phyloP scores from a whole-genome alignment of 306 rosid genomes.

The Fragaria iinumae region DNA sequence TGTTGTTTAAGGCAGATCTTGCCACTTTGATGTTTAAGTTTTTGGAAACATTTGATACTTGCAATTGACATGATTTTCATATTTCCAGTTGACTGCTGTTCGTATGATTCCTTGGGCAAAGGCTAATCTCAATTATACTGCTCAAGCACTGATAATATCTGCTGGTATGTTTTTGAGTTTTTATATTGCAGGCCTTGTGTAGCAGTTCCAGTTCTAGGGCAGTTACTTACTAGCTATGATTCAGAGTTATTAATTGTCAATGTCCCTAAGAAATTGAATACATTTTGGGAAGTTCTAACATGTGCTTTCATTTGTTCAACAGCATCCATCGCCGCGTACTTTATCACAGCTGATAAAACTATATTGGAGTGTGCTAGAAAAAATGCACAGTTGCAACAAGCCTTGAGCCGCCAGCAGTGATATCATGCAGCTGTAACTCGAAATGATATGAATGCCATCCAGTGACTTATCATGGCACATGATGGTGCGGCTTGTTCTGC shows the following conservation, averaged over 20 bases:
- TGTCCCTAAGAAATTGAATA: background rate
- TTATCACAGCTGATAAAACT: conserved; percentile 80
- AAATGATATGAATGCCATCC: background rate
- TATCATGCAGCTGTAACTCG: background rate
- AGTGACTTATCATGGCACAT: background rate
- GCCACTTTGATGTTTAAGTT: background rate
- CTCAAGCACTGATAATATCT: conserved; percentile 90
- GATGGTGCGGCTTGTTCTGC: conserved; percentile 9
- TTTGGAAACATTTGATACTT: background rate
- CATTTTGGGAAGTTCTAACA: background rate
- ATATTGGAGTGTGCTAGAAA: conserved; percentile 87
- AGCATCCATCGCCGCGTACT: conserved; percentile 75
- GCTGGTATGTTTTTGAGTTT: conserved; percentile 47
- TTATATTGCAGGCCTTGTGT: background rate
- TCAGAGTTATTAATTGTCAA: background rate
- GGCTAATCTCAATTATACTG: conserved; percentile 88
- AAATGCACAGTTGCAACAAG: conserved; percentile 61
- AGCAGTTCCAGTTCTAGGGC: background rate
- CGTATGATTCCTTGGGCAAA: conserved; percentile 93
- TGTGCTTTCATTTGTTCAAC: conserved; percentile 41
- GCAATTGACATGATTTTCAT: conserved; percentile 1
- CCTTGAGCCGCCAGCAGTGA: conserved; percentile 52
- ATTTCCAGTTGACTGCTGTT: conserved; percentile 67
- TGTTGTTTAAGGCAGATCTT: background rate
- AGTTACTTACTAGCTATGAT: background rate